Evolutionary conservation across 2,329 filamentous ascomycete species (phyloP).

Genomic region (Fusarium acutatum): DNA sequence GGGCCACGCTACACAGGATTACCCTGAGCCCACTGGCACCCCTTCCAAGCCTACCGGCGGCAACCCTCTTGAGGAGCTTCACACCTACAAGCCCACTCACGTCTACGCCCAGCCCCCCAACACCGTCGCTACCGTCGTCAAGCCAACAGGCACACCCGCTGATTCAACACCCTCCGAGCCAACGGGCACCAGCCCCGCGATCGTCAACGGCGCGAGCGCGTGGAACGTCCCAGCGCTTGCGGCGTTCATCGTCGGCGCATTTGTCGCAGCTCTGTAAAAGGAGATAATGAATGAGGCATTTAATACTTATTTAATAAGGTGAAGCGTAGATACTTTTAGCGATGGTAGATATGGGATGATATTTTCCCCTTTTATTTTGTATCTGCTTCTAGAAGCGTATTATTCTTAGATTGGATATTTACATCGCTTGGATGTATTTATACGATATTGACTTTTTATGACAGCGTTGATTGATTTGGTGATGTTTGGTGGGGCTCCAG

Average conservation of each 20-base stretch:
- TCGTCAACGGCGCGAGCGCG: conserved; percentile 15
- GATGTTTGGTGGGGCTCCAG: not conserved
- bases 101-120: not conserved
- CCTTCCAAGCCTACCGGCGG: not conserved
- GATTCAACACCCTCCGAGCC: conserved; percentile 6
- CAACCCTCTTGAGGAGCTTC: conserved; percentile 18
- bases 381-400: not conserved
- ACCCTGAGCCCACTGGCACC: not conserved
- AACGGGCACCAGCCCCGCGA: conserved; percentile 3
- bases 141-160: conserved; percentile 9
- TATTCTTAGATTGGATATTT: not conserved
- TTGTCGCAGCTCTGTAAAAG: conserved; percentile 22
- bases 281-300: not conserved
- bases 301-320: conserved; percentile 21
- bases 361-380: not conserved
- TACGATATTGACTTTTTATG: conserved; percentile 9
- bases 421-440: not conserved
- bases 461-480: not conserved
- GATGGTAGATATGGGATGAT: conserved; percentile 19
- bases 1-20: not conserved
- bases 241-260: conserved; percentile 10
- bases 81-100: conserved; percentile 6
- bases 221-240: conserved; percentile 23
- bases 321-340: conserved; percentile 2
- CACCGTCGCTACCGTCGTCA: conserved; percentile 26